Evolutionary conservation across 805 yeast species (phyloP).

Genomic region (Starmerella bombi): DNA sequence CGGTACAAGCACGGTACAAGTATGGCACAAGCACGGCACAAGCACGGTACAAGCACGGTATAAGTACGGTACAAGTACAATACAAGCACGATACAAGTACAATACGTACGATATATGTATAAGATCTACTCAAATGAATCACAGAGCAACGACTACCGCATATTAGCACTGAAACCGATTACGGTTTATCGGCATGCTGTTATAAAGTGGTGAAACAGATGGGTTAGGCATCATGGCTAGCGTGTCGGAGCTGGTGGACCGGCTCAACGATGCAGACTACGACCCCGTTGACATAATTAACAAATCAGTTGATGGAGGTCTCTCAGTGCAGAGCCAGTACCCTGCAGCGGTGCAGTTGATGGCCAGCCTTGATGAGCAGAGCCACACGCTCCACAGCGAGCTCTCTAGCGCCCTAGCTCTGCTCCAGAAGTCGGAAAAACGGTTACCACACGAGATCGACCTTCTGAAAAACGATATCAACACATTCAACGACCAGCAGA

Average conservation of each 20-base stretch:
- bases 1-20: no score
- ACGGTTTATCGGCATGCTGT: no score
- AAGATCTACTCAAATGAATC: no score
- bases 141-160: no score
- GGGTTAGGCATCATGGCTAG: no score
- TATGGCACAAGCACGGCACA: no score
- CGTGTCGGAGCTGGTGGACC: slow-evolving; percentile 20
- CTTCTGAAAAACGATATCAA: slow-evolving; percentile 25
- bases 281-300: slow-evolving; percentile 25
- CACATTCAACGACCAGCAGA: slow-evolving; percentile 18
- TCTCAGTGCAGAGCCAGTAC: slow-evolving; percentile 22
- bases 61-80: no score
- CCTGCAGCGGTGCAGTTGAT: slow-evolving; percentile 23
- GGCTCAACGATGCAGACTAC: slow-evolving; percentile 20
- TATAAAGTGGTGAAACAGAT: no score
- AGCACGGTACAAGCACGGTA: no score
- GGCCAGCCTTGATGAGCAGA: slow-evolving; percentile 24
- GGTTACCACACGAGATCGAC: slow-evolving; percentile 27
- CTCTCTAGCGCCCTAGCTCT: slow-evolving; percentile 22
- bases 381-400: slow-evolving; percentile 24
- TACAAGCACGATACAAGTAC: no score
- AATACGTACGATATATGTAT: no score
- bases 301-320: slow-evolving; percentile 12
- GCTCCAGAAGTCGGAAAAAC: slow-evolving; percentile 21
- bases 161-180: no score